Evolutionary conservation across 1,284 basidiomycete species (phyloP).

Genomic region (Calocybe gambosa): DNA sequence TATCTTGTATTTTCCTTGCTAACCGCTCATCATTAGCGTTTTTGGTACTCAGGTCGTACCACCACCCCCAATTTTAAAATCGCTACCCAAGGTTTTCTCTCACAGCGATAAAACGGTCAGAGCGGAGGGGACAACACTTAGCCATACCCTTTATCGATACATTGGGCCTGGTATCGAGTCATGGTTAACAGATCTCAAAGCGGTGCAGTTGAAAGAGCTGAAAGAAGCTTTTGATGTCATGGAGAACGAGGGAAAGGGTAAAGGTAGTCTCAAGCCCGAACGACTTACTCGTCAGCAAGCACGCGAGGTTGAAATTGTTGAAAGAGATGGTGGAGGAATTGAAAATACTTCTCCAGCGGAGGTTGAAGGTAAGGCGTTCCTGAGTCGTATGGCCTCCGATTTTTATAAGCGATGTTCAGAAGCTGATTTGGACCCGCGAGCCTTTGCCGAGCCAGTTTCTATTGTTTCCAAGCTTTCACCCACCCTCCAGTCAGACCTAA

Average conservation of each 20-base stretch:
- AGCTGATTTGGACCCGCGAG: conserved; percentile 69
- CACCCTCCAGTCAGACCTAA: conserved; percentile 68
- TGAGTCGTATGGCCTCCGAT: conserved; percentile 7
- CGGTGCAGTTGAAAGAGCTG: conserved; percentile 96
- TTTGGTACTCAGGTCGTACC: conserved; percentile 82
- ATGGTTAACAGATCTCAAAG: conserved; percentile 89
- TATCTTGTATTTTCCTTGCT: neutral
- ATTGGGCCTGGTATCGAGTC: conserved; percentile 87
- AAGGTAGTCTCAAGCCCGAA: conserved; percentile 75
- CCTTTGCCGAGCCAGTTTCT: conserved; percentile 81
- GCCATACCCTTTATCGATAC: conserved; percentile 79
- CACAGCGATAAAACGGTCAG: conserved; percentile 97
- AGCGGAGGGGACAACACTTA: conserved; percentile 81
- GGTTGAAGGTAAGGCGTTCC: conserved; percentile 30
- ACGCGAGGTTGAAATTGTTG: conserved; percentile 61
- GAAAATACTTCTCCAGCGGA: conserved; percentile 30
- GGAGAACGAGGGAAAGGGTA: conserved; percentile 80
- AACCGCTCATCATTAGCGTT: conserved; percentile 37
- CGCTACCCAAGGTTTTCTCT: conserved; percentile 88
- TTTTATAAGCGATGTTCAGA: conserved; percentile 25
- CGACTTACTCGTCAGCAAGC: conserved; percentile 77
- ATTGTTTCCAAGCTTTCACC: conserved; percentile 72
- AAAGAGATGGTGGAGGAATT: conserved; percentile 32
- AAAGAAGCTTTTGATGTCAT: conserved; percentile 85
- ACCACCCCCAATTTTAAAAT: conserved; percentile 77